phyloP scores from a whole-genome alignment of 2,329 filamentous ascomycete species.

The Penicillium hordei region DNA sequence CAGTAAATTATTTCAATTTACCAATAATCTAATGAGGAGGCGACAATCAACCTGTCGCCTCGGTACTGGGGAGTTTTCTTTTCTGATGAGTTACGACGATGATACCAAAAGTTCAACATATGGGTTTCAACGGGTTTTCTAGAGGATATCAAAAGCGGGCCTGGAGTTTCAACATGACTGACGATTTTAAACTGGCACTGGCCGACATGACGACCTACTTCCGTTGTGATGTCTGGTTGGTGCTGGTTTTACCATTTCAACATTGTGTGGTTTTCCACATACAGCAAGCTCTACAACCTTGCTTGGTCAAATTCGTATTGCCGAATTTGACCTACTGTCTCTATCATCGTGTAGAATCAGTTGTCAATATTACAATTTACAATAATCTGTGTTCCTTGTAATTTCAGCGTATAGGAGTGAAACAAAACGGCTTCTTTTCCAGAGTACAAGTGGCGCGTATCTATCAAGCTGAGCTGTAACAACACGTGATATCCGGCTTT shows the following conservation, averaged over 20 bases:
- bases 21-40: slow-evolving; percentile 29
- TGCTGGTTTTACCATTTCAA: slow-evolving; percentile 36
- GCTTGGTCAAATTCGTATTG: slow-evolving; percentile 27
- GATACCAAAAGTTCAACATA: slow-evolving; percentile 48
- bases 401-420: not conserved
- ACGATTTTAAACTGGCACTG: slow-evolving; percentile 54
- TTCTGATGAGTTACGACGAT: slow-evolving; percentile 43
- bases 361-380: slow-evolving; percentile 23
- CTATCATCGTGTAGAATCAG: slow-evolving; percentile 24
- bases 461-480: not conserved
- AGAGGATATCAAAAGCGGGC: slow-evolving; percentile 39
- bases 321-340: slow-evolving; percentile 21
- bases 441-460: not conserved
- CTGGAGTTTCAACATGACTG: slow-evolving; percentile 42
- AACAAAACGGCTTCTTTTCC: not conserved
- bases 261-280: slow-evolving; percentile 31
- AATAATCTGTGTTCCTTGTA: not conserved
- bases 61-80: slow-evolving; percentile 30
- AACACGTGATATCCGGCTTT: not conserved
- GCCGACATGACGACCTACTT: slow-evolving; percentile 7
- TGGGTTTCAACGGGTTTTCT: slow-evolving; percentile 40
- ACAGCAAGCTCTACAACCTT: slow-evolving; percentile 19
- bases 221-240: slow-evolving; percentile 21
- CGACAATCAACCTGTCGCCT: slow-evolving; percentile 42
- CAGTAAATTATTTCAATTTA: slow-evolving; percentile 45